phyloP scores from a whole-genome alignment of 2,329 filamentous ascomycete genomes.

The Grosmannia penicillata region DNA sequence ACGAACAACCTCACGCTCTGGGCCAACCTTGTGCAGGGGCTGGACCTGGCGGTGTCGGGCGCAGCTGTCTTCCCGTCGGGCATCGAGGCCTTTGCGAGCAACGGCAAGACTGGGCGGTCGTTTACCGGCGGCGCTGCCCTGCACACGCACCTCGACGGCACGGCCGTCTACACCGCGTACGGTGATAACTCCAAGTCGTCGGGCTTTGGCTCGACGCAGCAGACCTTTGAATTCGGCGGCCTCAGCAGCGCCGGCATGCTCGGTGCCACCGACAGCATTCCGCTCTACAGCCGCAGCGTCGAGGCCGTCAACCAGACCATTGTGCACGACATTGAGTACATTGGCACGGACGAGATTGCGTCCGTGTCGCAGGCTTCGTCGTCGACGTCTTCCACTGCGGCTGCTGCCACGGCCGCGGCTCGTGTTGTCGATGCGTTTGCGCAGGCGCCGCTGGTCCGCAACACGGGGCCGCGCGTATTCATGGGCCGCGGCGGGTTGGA shows the following conservation, averaged over 20 bases:
- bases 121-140: conserved; percentile 21
- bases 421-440: conserved; percentile 1
- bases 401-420: neutral
- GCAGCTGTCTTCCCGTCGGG: conserved; percentile 38
- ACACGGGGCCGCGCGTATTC: conserved; percentile 7
- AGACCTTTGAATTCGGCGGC: conserved; percentile 40
- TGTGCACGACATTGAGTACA: conserved; percentile 14
- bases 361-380: neutral
- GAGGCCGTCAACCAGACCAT: conserved; percentile 38
- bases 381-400: neutral
- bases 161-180: conserved; percentile 36
- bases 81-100: conserved; percentile 36
- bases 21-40: conserved; percentile 25
- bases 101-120: conserved; percentile 1
- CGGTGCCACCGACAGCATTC: conserved; percentile 14
- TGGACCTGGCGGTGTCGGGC: conserved; percentile 22
- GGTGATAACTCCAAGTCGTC: conserved; percentile 28
- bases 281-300: conserved; percentile 44
- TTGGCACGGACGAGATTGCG: neutral
- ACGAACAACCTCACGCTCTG: conserved; percentile 30
- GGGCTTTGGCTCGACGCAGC: conserved; percentile 39
- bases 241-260: conserved; percentile 15
- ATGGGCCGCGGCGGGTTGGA: conserved; percentile 5
- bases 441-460: conserved; percentile 5
- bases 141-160: conserved; percentile 40